Conservation (phyloP, 768 basidiomycete genomes). For the Artomyces pyxidatus region DNA sequence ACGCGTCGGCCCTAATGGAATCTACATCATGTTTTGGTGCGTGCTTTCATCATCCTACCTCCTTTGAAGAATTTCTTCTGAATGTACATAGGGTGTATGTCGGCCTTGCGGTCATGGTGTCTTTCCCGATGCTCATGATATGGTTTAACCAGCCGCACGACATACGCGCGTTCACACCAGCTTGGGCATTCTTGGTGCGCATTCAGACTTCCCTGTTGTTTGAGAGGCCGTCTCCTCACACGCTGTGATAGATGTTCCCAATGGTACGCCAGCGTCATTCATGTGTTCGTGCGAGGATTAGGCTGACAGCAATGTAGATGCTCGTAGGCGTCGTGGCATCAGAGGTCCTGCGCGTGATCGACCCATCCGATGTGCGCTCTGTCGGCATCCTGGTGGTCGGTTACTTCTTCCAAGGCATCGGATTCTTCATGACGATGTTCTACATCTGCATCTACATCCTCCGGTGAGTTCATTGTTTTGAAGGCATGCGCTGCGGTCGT, state of each 20-base stretch:
- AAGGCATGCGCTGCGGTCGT: neutral
- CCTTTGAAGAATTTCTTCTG: neutral
- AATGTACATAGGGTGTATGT: slow-evolving; percentile 32
- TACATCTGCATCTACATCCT: slow-evolving; percentile 44
- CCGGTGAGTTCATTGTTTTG: slow-evolving; percentile 22
- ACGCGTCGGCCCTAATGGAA: slow-evolving; percentile 25
- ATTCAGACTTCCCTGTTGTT: neutral
- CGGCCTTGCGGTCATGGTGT: slow-evolving; percentile 27
- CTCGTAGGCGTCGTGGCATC: slow-evolving; percentile 39
- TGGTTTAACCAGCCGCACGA: slow-evolving; percentile 43
- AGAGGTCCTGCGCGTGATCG: slow-evolving; percentile 33
- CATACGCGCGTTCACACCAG: slow-evolving; percentile 29
- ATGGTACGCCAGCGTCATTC: too few relatives aligned
- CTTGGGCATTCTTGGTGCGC: slow-evolving; percentile 31
- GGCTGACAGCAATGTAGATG: slow-evolving; percentile 32
- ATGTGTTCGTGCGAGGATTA: too few relatives aligned
- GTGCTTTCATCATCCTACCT: slow-evolving; percentile 3
- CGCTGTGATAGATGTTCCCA: slow-evolving; percentile 24
- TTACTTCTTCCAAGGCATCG: slow-evolving; percentile 42
- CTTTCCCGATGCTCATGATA: slow-evolving; percentile 41
- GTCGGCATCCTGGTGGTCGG: slow-evolving; percentile 34
- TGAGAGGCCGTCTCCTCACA: neutral
- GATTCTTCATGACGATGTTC: slow-evolving; percentile 43
- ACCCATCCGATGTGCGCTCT: slow-evolving; percentile 27
- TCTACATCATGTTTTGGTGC: slow-evolving; percentile 39